phyloP scores from a whole-genome alignment of 768 basidiomycete genomes.

The Tylopilus intermedius region DNA sequence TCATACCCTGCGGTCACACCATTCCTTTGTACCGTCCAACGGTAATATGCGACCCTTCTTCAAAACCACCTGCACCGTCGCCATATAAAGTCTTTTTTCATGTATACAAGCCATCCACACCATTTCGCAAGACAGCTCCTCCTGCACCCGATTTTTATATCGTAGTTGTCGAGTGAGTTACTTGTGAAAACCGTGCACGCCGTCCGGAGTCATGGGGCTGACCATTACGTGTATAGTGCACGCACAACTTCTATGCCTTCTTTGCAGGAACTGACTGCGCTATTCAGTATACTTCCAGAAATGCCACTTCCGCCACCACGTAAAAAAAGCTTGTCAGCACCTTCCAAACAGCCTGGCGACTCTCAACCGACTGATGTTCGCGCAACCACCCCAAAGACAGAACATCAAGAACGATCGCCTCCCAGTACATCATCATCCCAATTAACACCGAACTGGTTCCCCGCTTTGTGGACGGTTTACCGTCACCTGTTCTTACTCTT shows the following conservation, averaged over 20 bases:
- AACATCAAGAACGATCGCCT: constrained; percentile 3
- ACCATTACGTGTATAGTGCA: constrained; percentile 47
- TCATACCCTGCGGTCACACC: constrained; percentile 64
- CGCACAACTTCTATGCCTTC: constrained; percentile 79
- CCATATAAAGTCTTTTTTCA: constrained; percentile 81
- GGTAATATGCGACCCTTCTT: constrained; percentile 6
- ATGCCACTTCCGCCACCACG: constrained; percentile 60
- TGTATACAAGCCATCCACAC: constrained; percentile 84
- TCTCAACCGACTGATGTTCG: not conserved
- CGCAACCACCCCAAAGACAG: constrained; percentile 2
- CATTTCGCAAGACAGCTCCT: constrained; percentile 73
- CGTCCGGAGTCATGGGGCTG: not conserved
- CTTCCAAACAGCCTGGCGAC: constrained; percentile 2
- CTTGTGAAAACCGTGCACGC: not conserved
- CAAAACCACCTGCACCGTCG: constrained; percentile 1
- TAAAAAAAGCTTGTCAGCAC: constrained; percentile 19
- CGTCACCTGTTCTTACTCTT: constrained; percentile 3
- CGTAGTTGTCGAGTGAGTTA: constrained; percentile 76
- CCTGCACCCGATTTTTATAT: constrained; percentile 81
- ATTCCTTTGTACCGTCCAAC: constrained; percentile 33
- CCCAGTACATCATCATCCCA: not conserved
- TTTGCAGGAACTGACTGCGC: constrained; percentile 64
- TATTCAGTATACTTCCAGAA: constrained; percentile 67
- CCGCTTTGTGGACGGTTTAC: not conserved
- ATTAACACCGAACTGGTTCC: not conserved